Evolutionary conservation across 177 flowering plant species (phyloP).

Genomic region (Tripterygium wilfordii): DNA sequence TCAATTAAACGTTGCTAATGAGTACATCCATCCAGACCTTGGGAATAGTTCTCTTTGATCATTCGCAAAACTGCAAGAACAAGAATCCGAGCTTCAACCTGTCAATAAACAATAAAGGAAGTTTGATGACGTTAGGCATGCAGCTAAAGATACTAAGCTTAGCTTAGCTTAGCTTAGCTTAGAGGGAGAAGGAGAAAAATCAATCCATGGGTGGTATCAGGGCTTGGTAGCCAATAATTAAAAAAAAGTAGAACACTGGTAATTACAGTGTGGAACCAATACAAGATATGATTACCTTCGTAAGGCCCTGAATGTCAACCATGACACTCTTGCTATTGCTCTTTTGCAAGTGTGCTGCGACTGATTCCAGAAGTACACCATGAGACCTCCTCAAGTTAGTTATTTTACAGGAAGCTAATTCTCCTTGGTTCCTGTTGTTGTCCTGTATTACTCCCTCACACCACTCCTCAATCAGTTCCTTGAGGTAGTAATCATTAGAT

Average conservation of each 20-base stretch:
- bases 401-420: slow-evolving; percentile 16
- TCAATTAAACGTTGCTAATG: not conserved
- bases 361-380: slow-evolving; percentile 67
- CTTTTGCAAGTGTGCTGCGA: slow-evolving; percentile 62
- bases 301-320: slow-evolving; percentile 71
- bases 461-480: slow-evolving; percentile 87
- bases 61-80: slow-evolving; percentile 81
- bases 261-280: too few species aligned
- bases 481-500: slow-evolving; percentile 76
- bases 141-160: not conserved
- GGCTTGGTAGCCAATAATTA: too few species aligned
- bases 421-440: slow-evolving; percentile 25
- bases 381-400: slow-evolving; percentile 30
- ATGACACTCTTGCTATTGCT: slow-evolving; percentile 33
- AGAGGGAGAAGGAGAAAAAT: too few species aligned
- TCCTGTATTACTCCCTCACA: slow-evolving; percentile 82
- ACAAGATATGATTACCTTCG: too few species aligned
- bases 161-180: not conserved
- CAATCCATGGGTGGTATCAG: too few species aligned
- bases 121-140: slow-evolving; percentile 1
- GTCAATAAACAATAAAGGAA: slow-evolving; percentile 14
- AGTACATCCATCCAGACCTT: slow-evolving; percentile 36
- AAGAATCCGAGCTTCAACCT: slow-evolving; percentile 91
- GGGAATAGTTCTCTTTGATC: slow-evolving; percentile 63
- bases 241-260: too few species aligned